Evolutionary conservation across 805 yeast species (phyloP).

Genomic region (Wickerhamiella siamensis): DNA sequence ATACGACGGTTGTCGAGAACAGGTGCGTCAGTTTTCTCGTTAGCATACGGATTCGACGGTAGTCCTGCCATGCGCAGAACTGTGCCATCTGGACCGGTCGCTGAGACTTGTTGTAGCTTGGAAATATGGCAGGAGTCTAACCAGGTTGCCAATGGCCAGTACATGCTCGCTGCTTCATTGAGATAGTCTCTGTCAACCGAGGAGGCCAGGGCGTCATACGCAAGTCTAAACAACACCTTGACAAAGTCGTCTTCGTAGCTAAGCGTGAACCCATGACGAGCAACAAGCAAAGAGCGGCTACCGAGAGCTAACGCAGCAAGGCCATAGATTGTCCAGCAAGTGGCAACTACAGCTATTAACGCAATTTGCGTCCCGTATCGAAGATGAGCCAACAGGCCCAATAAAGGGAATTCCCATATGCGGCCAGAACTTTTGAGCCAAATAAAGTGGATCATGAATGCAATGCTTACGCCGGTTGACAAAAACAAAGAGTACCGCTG

Average conservation of each 20-base stretch:
- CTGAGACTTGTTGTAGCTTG: not conserved
- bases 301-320: constrained; percentile 4
- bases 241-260: constrained; percentile 1
- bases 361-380: constrained; percentile 3
- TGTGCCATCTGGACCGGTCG: not conserved
- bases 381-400: not conserved
- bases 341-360: not conserved
- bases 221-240: not conserved
- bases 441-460: not conserved
- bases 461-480: not conserved
- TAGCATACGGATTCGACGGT: not conserved
- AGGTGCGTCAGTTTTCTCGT: not conserved
- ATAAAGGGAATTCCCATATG: too few relatives aligned
- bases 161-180: constrained; percentile 1
- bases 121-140: not conserved
- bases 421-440: not conserved
- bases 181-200: not conserved
- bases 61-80: not conserved
- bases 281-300: not conserved
- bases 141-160: constrained; percentile 1
- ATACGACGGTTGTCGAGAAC: not conserved
- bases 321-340: constrained; percentile 5
- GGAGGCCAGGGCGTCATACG: constrained; percentile 1
- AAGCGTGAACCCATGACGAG: not conserved
- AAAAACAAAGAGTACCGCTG: not conserved